These are phyloP conservation scores for Nowakowskiella sp. DNA, from an alignment of 192 early-diverging fungal genomes.

Conservation along the genomic window DNA sequence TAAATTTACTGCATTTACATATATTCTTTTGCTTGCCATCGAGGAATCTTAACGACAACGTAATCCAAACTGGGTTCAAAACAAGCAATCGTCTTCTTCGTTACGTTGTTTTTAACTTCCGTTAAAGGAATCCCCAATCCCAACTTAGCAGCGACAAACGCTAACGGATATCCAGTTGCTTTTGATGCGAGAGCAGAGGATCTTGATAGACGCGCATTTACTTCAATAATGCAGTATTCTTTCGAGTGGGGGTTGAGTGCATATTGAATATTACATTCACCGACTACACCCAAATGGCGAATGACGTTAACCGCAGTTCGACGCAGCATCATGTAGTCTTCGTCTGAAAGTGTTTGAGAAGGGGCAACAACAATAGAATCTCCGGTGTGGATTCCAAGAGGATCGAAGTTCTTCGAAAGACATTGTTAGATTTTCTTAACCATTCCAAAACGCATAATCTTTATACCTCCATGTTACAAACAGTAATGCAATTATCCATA, in stretches of 20 bases:
- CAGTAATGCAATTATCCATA: conserved; percentile 95
- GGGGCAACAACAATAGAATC: conserved; percentile 98
- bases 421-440: conserved; percentile 1
- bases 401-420: conserved; percentile 80
- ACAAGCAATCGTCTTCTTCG: conserved; percentile 90
- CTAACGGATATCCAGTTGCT: conserved; percentile 96
- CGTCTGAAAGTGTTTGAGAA: conserved; percentile 92
- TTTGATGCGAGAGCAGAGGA: conserved; percentile 92
- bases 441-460: conserved; percentile 1
- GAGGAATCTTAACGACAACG: conserved; percentile 49
- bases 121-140: conserved; percentile 88
- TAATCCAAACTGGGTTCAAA: conserved; percentile 98
- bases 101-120: conserved; percentile 90
- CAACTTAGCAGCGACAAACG: conserved; percentile 96
- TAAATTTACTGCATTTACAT: not conserved
- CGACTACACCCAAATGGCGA: conserved; percentile 94
- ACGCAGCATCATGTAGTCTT: conserved; percentile 98
- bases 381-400: conserved; percentile 97
- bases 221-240: conserved; percentile 98
- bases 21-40: conserved; percentile 27
- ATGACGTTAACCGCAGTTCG: conserved; percentile 94
- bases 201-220: conserved; percentile 92
- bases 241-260: conserved; percentile 87
- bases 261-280: conserved; percentile 99
- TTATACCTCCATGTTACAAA: conserved; percentile 95